Evolutionary conservation across 495 filamentous ascomycete species (phyloP).

Genomic region (Podospora pseudoanserina): DNA sequence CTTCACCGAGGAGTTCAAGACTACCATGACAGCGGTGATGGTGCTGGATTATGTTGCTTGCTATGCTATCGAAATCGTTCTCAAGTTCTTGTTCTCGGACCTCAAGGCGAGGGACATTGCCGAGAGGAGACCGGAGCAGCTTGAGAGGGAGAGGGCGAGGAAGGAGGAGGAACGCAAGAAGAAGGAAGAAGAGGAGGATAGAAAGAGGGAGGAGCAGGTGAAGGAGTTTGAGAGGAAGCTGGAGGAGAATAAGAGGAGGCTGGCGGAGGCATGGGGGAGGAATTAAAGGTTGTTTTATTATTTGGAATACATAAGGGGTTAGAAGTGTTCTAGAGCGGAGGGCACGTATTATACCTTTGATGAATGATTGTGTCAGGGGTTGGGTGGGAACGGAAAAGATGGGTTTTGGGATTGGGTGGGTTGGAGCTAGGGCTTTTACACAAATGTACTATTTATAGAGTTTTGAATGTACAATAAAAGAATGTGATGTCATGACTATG

Average conservation of each 20-base stretch:
- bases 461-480: background rate
- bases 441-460: background rate
- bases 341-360: background rate
- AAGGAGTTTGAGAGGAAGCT: constrained; percentile 50
- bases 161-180: constrained; percentile 58
- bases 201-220: constrained; percentile 46
- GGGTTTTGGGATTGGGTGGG: background rate
- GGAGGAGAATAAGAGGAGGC: constrained; percentile 35
- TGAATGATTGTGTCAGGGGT: background rate
- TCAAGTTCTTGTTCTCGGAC: constrained; percentile 87
- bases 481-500: background rate
- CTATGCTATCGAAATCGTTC: constrained; percentile 80
- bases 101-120: constrained; percentile 94
- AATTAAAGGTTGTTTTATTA: background rate
- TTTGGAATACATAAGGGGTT: background rate
- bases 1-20: constrained; percentile 89
- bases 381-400: background rate
- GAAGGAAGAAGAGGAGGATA: constrained; percentile 52
- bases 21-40: constrained; percentile 81
- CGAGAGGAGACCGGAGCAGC: constrained; percentile 76
- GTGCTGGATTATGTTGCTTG: constrained; percentile 83
- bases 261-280: constrained; percentile 18
- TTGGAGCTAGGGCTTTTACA: background rate
- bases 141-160: constrained; percentile 67
- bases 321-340: constrained; percentile 4